These are phyloP conservation scores for Rhizopogon vesiculosus DNA, from an alignment of 768 basidiomycete genomes.

Conservation along the genomic window DNA sequence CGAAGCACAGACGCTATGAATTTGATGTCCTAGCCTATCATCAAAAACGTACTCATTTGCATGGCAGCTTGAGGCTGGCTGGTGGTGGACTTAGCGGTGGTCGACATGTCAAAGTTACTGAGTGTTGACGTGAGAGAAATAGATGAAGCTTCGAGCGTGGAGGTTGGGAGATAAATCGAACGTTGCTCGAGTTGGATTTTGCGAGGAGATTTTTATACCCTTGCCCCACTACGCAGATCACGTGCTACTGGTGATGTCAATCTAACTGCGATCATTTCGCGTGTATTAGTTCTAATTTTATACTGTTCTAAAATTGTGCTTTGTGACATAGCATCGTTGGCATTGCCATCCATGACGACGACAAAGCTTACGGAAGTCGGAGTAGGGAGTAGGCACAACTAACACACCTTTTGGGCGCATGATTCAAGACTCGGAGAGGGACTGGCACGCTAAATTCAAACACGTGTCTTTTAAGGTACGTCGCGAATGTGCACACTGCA, in stretches of 20 bases:
- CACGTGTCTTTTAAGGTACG: not conserved
- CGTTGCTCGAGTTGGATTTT: not conserved
- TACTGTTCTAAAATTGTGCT: not conserved
- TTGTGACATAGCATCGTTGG: not conserved
- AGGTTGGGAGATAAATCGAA: not conserved
- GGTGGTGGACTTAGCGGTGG: conserved; percentile 30
- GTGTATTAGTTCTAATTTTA: not conserved
- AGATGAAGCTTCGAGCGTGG: not conserved
- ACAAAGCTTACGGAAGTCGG: no score
- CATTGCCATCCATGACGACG: not conserved
- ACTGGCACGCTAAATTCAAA: not conserved
- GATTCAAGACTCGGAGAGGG: not conserved
- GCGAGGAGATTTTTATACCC: conserved; percentile 1
- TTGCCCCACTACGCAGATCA: conserved; percentile 3
- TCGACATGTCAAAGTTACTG: conserved; percentile 22
- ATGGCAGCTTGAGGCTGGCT: conserved; percentile 57
- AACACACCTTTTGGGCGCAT: not conserved
- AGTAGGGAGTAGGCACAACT: not conserved
- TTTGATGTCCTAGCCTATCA: not conserved
- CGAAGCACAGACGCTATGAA: not conserved
- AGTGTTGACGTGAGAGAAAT: conserved; percentile 17
- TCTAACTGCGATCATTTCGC: not conserved
- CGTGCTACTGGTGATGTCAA: conserved; percentile 6
- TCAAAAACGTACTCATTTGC: conserved; percentile 52
- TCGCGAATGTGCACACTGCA: no score